A percentile compares a stretch with the other conserved stretches of the same genome.
Conservation (phyloP, 176 grass and related monocot species). For the Sorghum bicolor region Sorghum_bicolor_NCBIv3 NC_012876.2:4232501-4233000, state of each 20-base stretch:
- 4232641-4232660: neutral
- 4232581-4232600: neutral
- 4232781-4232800: no score
- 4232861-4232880: neutral
- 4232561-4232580: neutral
- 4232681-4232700: neutral
- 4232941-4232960: conserved; percentile 26
- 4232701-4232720: neutral
- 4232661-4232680: neutral
- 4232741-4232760: neutral
- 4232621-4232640: neutral
- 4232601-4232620: neutral
- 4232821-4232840: no score
- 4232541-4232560: neutral
- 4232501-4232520: neutral
- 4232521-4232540: neutral
- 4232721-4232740: neutral
- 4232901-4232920: conserved; percentile 23
- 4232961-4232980: neutral
- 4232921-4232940: conserved; percentile 20
- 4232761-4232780: no score
- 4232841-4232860: neutral
- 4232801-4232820: no score
- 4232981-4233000: conserved; percentile 10
- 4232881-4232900: neutral